These are phyloP conservation scores for Claviceps digitariae DNA, from an alignment of 2,329 filamentous ascomycete genomes.

Conservation along the genomic window DNA sequence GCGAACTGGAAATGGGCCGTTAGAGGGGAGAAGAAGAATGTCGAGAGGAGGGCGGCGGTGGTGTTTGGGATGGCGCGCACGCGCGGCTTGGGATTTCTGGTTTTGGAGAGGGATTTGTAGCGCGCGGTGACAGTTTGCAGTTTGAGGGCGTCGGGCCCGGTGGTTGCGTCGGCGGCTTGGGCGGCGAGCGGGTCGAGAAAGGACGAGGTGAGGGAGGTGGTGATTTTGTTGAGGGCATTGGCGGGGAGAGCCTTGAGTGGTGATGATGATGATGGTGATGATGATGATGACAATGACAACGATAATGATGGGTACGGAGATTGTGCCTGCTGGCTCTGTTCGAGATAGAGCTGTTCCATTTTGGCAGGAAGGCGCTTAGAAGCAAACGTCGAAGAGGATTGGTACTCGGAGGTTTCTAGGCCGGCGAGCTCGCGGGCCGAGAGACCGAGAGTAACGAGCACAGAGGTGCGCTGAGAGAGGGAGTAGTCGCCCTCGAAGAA, in stretches of 20 bases:
- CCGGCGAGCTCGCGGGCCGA: conserved; percentile 76
- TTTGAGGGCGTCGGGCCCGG: conserved; percentile 75
- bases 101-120: conserved; percentile 18
- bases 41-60: conserved; percentile 60
- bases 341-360: conserved; percentile 58
- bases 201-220: conserved; percentile 50
- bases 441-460: conserved; percentile 72
- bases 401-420: conserved; percentile 44
- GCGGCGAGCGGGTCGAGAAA: conserved; percentile 76
- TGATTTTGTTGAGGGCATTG: conserved; percentile 54
- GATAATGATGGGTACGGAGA: conserved; percentile 7
- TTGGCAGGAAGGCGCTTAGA: conserved; percentile 65
- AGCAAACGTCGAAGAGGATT: conserved; percentile 48
- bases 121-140: conserved; percentile 72
- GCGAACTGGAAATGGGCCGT: conserved; percentile 66
- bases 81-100: conserved; percentile 22
- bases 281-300: not conserved
- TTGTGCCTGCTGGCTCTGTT: conserved; percentile 13
- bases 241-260: conserved; percentile 37
- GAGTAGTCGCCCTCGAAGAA: conserved; percentile 93
- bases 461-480: conserved; percentile 64
- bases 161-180: conserved; percentile 62
- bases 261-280: not conserved
- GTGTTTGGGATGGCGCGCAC: conserved; percentile 56
- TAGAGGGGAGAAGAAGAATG: conserved; percentile 76